These are phyloP conservation scores for Dryas drummondii DNA, from an alignment of 306 rosid genomes.

Conservation along the genomic window DNA sequence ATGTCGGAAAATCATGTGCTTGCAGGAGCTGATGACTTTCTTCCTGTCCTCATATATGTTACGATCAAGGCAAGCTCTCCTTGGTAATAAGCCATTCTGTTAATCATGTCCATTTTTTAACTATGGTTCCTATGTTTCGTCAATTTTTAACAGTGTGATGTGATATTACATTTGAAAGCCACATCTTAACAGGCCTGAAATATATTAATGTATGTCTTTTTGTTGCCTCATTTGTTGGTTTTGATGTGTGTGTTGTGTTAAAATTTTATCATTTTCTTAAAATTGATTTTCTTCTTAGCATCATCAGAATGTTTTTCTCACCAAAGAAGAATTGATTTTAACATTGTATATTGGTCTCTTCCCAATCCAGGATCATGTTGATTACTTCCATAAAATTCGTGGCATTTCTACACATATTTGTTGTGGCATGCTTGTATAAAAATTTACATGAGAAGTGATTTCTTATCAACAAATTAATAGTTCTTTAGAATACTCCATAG, in stretches of 20 bases:
- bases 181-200: neutral
- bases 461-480: neutral
- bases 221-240: slow-evolving; percentile 8
- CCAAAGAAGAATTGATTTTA: neutral
- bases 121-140: neutral
- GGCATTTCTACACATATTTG: neutral
- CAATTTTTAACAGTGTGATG: neutral
- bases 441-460: neutral
- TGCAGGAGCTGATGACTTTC: slow-evolving; percentile 79
- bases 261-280: neutral
- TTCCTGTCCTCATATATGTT: slow-evolving; percentile 73
- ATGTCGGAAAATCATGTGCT: slow-evolving; percentile 57
- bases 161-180: neutral
- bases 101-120: slow-evolving; percentile 15
- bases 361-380: neutral
- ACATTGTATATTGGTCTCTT: neutral
- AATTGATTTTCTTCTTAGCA: neutral
- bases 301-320: neutral
- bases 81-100: slow-evolving; percentile 59
- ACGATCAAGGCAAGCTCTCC: slow-evolving; percentile 80
- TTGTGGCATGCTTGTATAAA: neutral
- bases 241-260: neutral
- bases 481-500: neutral
- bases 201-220: neutral
- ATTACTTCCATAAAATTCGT: neutral